Evolutionary conservation across 805 yeast species (phyloP).

Genomic region (Candida arabinofermentans): DNA sequence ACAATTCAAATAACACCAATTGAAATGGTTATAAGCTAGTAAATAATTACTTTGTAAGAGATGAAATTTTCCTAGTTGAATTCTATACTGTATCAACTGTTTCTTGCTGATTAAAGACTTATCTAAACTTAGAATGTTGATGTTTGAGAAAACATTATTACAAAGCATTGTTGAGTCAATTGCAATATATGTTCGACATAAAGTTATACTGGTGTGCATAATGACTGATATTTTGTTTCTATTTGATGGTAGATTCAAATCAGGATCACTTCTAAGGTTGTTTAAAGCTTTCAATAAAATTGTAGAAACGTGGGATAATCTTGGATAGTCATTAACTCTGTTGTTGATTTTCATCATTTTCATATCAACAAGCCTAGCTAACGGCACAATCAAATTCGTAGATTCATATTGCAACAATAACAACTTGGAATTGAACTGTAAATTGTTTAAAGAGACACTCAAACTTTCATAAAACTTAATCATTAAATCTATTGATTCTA

Average conservation of each 20-base stretch:
- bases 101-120: slow-evolving; percentile 37
- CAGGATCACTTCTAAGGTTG: slow-evolving; percentile 43
- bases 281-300: slow-evolving; percentile 46
- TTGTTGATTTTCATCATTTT: slow-evolving; percentile 36
- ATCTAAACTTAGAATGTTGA: slow-evolving; percentile 46
- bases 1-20: slow-evolving; percentile 44
- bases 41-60: slow-evolving; percentile 47
- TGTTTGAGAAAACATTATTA: slow-evolving; percentile 57
- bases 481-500: slow-evolving; percentile 52
- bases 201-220: slow-evolving; percentile 42
- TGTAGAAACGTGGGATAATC: slow-evolving; percentile 46
- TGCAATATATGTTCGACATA: slow-evolving; percentile 49
- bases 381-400: slow-evolving; percentile 38
- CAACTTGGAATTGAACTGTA: slow-evolving; percentile 34
- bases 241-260: slow-evolving; percentile 30
- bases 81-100: slow-evolving; percentile 50
- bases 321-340: slow-evolving; percentile 32
- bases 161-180: slow-evolving; percentile 55
- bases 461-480: slow-evolving; percentile 43
- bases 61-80: slow-evolving; percentile 49
- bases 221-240: slow-evolving; percentile 41
- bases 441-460: slow-evolving; percentile 46
- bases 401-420: slow-evolving; percentile 36
- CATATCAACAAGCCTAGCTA: slow-evolving; percentile 40
- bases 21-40: slow-evolving; percentile 43